Percentiles rank a stretch among this genome's conserved stretches.
Evolutionary conservation across 208 protist species (phyloP).

Genomic region (Strigomonas galati): DNA sequence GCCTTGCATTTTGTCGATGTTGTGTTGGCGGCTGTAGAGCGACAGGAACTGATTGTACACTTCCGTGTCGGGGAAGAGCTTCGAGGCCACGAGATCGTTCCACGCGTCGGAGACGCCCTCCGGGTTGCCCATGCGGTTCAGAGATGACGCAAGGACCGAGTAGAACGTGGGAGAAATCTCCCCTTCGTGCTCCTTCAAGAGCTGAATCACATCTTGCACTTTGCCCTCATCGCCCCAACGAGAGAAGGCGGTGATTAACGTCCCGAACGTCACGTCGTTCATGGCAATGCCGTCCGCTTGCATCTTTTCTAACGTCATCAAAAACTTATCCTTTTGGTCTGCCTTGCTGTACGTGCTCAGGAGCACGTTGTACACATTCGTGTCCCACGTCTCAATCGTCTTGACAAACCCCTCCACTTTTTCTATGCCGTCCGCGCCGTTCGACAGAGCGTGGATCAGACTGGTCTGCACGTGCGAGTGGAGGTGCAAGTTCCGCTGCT

Average conservation of each 20-base stretch:
- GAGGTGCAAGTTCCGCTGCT: constrained; percentile 54
- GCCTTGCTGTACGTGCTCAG: constrained; percentile 77
- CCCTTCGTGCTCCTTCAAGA: constrained; percentile 71
- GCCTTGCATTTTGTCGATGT: constrained; percentile 76
- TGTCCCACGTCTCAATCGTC: constrained; percentile 52
- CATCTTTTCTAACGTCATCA: constrained; percentile 73
- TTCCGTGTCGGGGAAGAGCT: constrained; percentile 81
- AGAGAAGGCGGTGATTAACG: constrained; percentile 80
- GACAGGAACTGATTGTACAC: constrained; percentile 87
- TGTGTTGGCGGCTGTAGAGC: constrained; percentile 75
- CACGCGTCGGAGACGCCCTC: constrained; percentile 81
- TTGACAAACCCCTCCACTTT: constrained; percentile 52
- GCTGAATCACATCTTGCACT: constrained; percentile 70
- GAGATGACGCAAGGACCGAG: constrained; percentile 80
- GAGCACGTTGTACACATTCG: constrained; percentile 85
- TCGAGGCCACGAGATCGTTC: constrained; percentile 78
- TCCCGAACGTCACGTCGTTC: constrained; percentile 90
- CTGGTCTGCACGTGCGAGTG: constrained; percentile 84
- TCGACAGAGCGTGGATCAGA: constrained; percentile 63
- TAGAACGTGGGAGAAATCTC: constrained; percentile 81
- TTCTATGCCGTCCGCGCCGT: constrained; percentile 1
- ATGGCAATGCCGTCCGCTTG: constrained; percentile 62
- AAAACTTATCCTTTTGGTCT: constrained; percentile 55
- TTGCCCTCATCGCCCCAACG: constrained; percentile 65
- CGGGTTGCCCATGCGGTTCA: constrained; percentile 69